Evolutionary conservation across 768 basidiomycete genomes (phyloP), one percentile per base, ranked within the genome.

Genomic region (Boletus pseudopeckii): DNA sequence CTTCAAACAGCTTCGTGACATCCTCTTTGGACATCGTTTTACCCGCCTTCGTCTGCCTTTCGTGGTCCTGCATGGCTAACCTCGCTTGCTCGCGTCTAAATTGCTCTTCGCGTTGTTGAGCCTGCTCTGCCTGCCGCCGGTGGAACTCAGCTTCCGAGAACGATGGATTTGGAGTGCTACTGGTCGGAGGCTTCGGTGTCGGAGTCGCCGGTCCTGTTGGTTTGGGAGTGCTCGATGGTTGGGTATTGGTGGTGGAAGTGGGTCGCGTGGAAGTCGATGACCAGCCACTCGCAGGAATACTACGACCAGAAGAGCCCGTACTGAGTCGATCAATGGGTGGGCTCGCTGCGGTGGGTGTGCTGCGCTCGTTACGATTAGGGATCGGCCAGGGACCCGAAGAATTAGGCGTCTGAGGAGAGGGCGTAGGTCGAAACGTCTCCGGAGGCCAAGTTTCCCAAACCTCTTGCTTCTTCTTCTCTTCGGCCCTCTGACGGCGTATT

Each of bases 41-140:
- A n/a, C 79, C 76, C 1, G 67, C 50, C 43, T 66, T 73, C 6
- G 71, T 59, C 51, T 72, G 72, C 41, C 78, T 71, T 54, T 79
- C 76, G 57, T 75, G 76, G 42, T 82, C 75, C 48, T 76, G 54
- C 48, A 77, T 75, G 63, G 85, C 84, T 58, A 78, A 40, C 41
- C 76, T 74, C 65, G 86, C 85, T 65, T 90, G 86, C 65, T 88
- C 84, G 53, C 75, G 76, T 41, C 79, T 80, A 71, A 88, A 90
- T 50, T 74, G 75, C 73, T 88, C 86, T 63, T 85, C 82, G 64
- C 86, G 88, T 55, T 78, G 75, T 43, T 80, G 76, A 28, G 79
- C 79, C 30, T 83, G 79, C 61, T 88, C 84, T 20, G 77, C 82
- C 56, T 86, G 83, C 15, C 80, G 80, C 30, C 84, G 80, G 18